These are phyloP conservation scores for Claviceps monticola DNA, from an alignment of 2,329 filamentous ascomycete genomes.

Conservation along the genomic window DNA sequence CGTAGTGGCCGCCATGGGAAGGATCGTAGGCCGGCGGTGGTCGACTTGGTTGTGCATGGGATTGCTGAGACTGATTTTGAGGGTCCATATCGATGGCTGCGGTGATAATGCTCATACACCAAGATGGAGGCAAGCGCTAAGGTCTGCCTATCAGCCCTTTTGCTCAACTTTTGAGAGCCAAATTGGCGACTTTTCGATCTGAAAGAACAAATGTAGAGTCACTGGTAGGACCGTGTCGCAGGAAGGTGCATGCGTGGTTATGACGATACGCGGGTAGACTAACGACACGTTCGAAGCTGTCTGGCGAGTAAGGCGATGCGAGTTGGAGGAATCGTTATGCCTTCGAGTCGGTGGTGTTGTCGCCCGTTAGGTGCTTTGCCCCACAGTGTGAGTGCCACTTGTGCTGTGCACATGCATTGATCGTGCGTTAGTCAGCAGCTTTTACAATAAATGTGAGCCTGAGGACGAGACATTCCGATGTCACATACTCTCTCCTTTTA, in stretches of 20 bases:
- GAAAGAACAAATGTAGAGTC: not conserved
- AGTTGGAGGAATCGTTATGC: not conserved
- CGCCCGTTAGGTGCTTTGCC: no score
- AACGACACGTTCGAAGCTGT: not conserved
- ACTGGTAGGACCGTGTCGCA: not conserved
- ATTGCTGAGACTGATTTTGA: conserved; percentile 32
- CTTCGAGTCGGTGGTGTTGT: not conserved
- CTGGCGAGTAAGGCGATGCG: not conserved
- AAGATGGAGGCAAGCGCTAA: not conserved
- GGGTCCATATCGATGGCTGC: conserved; percentile 21
- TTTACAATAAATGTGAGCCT: no score
- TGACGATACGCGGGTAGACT: not conserved
- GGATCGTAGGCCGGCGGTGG: conserved; percentile 58
- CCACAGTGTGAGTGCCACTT: no score
- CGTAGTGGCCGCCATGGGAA: conserved; percentile 63
- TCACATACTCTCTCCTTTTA: no score
- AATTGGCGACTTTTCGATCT: not conserved
- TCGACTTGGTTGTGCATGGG: conserved; percentile 43
- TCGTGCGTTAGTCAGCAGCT: no score
- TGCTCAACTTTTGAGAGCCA: not conserved
- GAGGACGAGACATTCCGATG: no score
- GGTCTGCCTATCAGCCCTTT: not conserved
- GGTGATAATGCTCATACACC: not conserved
- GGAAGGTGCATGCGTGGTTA: not conserved
- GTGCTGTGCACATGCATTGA: no score